These are phyloP conservation scores for Paracamarosporium sp. DNA, from an alignment of 2,329 filamentous ascomycete genomes.

Conservation along the genomic window DNA sequence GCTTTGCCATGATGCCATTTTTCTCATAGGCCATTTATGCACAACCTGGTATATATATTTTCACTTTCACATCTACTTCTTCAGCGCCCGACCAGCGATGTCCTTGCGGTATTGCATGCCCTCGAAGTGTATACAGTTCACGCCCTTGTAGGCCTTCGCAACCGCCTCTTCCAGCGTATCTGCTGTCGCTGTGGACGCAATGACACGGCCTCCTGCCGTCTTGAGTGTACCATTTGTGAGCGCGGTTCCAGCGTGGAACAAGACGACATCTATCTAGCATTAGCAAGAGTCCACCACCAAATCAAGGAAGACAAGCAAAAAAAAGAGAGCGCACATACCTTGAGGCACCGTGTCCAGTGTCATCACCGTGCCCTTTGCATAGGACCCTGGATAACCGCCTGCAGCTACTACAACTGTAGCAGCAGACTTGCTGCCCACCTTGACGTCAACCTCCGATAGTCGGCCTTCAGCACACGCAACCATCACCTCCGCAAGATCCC, in stretches of 20 bases:
- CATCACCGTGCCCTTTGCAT: conserved; percentile 78
- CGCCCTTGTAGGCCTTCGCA: conserved; percentile 83
- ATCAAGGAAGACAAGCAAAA: neutral
- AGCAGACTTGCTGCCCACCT: conserved; percentile 73
- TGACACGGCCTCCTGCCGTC: conserved; percentile 88
- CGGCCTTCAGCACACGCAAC: conserved; percentile 80
- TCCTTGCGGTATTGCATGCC: conserved; percentile 93
- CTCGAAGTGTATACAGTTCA: conserved; percentile 80
- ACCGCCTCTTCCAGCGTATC: conserved; percentile 82
- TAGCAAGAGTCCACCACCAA: neutral
- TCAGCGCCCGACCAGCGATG: conserved; percentile 70
- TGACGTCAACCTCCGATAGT: conserved; percentile 73
- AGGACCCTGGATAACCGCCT: conserved; percentile 83
- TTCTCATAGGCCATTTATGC: neutral
- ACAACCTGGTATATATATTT: neutral
- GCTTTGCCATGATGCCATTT: neutral
- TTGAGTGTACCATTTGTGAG: conserved; percentile 67
- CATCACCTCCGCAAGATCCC: conserved; percentile 88
- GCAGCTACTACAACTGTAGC: conserved; percentile 94
- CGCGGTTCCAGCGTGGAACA: conserved; percentile 93
- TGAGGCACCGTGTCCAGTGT: conserved; percentile 60
- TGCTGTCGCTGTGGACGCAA: conserved; percentile 85
- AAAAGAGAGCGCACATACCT: conserved; percentile 33
- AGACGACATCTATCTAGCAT: conserved; percentile 58
- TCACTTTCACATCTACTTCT: conserved; percentile 31